These are phyloP conservation scores for Elsinoe arachidis DNA, from an alignment of 2,329 filamentous ascomycete species.

Conservation along the genomic window DNA sequence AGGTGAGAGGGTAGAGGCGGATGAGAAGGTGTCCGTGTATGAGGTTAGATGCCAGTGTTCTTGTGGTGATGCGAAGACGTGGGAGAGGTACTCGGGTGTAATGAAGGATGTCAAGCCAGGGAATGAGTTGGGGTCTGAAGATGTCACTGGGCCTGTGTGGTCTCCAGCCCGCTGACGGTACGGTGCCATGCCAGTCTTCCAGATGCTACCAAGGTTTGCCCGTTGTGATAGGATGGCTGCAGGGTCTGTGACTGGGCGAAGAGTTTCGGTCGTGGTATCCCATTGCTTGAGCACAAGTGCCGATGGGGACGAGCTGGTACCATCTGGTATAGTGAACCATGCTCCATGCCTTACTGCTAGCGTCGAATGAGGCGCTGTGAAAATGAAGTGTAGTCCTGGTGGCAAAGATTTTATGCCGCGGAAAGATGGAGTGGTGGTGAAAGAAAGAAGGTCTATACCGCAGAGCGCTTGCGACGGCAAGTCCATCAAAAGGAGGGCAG, in stretches of 20 bases:
- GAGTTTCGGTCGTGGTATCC: constrained; percentile 40
- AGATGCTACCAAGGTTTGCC: constrained; percentile 48
- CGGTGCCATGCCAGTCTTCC: constrained; percentile 44
- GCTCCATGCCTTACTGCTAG: constrained; percentile 53
- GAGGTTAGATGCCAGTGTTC: constrained; percentile 50
- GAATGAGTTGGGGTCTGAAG: background rate
- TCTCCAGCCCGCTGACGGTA: constrained; percentile 37
- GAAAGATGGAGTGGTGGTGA: constrained; percentile 54
- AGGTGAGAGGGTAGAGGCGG: constrained; percentile 50
- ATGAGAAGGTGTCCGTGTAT: constrained; percentile 40
- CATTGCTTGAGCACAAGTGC: constrained; percentile 50
- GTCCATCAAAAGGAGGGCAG: constrained; percentile 34
- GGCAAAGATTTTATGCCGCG: constrained; percentile 53
- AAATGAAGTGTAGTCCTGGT: constrained; percentile 52
- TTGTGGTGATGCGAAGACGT: constrained; percentile 40
- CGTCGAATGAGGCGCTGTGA: constrained; percentile 49
- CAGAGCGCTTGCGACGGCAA: constrained; percentile 40
- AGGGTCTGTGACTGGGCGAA: constrained; percentile 34
- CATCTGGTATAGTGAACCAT: constrained; percentile 46
- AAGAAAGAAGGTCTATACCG: constrained; percentile 51
- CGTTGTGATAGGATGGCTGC: constrained; percentile 41
- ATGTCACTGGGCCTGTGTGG: constrained; percentile 16
- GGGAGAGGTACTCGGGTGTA: constrained; percentile 39
- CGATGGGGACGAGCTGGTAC: constrained; percentile 18
- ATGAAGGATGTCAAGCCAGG: constrained; percentile 26